Base-by-base conservation (phyloP, 192 early-diverging fungal species). In the Coemansia sp. region DNA sequence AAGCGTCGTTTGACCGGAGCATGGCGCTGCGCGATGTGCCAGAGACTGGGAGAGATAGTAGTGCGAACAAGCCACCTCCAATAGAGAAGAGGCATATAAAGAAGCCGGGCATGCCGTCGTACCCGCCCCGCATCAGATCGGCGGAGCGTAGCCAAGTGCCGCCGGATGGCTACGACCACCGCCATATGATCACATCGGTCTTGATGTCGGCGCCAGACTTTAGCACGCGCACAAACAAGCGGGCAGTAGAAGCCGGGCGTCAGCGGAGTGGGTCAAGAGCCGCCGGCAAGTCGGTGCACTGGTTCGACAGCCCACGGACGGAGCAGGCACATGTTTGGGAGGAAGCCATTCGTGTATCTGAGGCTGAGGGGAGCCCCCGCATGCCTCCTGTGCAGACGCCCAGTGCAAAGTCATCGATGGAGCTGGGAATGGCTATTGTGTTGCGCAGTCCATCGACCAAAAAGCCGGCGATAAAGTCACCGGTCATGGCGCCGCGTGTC, bases 1-100 rank as follows among this genome's bases (percentile, higher is more conserved):
- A 71, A 34, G 67, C 67, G 2, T 71, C 67, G 10, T 64, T 71
- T 46, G 67, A 71, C 44, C 60, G 67, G 25, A 44, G 67, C 26
- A 55, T 64, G 41, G 60, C 60, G 10, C 33, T 71, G 22, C 47
- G 54, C 19, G 54, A 58, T 16, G 40, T 67, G 7, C 50, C 53
- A 14, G 51, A n/a, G n/a, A n/a, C n/a, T n/a, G n/a, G n/a, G n/a
- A n/a, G n/a, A n/a, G n/a, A n/a, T n/a, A n/a, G n/a, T n/a, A n/a
- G n/a, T n/a, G n/a, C n/a, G n/a, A n/a, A n/a, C n/a, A n/a, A n/a
- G n/a, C n/a, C n/a, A n/a, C n/a, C n/a, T n/a, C n/a, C n/a, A n/a
- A n/a, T n/a, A n/a, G n/a, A n/a, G n/a, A n/a, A n/a, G n/a, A n/a
- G n/a, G n/a, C n/a, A n/a, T n/a, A n/a, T n/a, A n/a, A n/a, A n/a